A percentile compares a stretch with the other conserved stretches of the same genome.
Evolutionary conservation across 176 grass and related monocot species (phyloP).

Genomic region (Coix lacrymajobi): DNA sequence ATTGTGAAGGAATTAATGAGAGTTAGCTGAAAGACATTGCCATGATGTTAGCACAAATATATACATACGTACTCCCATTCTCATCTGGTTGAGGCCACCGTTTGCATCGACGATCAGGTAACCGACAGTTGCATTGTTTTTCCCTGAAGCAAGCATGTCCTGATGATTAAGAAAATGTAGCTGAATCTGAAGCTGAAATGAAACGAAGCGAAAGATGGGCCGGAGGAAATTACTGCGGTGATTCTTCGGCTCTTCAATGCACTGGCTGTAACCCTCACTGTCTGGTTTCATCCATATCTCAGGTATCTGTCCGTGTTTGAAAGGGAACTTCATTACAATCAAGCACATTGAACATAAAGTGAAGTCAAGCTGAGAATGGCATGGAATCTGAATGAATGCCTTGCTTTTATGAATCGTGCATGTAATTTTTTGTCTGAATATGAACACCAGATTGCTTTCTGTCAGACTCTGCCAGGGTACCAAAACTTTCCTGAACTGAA

Average conservation of each 20-base stretch:
- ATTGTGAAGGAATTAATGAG: conserved; percentile 29
- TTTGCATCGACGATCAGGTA: conserved; percentile 77
- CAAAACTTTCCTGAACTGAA: conserved; percentile 14
- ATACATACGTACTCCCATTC: conserved; percentile 62
- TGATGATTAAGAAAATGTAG: neutral
- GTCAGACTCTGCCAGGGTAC: neutral
- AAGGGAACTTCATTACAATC: conserved; percentile 20
- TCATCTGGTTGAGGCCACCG: conserved; percentile 96
- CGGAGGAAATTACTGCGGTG: conserved; percentile 34
- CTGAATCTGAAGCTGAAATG: neutral
- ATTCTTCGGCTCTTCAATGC: conserved; percentile 45
- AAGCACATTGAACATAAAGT: neutral
- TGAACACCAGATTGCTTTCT: neutral
- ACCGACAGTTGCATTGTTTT: conserved; percentile 43
- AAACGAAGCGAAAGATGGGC: neutral
- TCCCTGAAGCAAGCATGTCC: conserved; percentile 17
- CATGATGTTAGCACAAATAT: conserved; percentile 17
- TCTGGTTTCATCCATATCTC: conserved; percentile 71
- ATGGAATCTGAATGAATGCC: conserved; percentile 18
- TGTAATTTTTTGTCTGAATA: conserved; percentile 3
- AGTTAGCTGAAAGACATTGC: conserved; percentile 21
- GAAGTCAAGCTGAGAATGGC: neutral
- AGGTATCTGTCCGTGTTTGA: conserved; percentile 39
- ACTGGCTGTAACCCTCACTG: conserved; percentile 41
- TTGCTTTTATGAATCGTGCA: neutral